Conservation (phyloP, 169 alveolate genomes). For the Eimeria sp. region DNA sequence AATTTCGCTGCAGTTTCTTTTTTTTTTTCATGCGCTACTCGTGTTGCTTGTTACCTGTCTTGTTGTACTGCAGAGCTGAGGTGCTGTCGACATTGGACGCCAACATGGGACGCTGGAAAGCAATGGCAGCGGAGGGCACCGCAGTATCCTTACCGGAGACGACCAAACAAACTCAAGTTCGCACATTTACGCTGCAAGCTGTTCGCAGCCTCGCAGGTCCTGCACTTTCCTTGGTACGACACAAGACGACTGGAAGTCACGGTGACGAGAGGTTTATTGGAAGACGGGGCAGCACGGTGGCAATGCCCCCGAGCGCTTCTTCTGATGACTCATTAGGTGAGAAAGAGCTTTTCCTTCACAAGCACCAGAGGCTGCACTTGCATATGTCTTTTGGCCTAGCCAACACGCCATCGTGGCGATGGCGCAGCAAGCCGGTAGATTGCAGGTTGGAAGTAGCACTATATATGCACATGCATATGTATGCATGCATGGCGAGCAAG, state of each 20-base stretch:
- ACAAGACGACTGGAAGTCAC: neutral
- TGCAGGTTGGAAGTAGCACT: too few relatives aligned
- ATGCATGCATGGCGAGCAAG: conserved; percentile 15
- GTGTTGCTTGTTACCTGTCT: neutral
- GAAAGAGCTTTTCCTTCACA: neutral
- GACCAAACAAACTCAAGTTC: conserved; percentile 44
- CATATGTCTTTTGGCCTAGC: neutral
- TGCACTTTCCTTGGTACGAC: conserved; percentile 17
- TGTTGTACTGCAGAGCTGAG: neutral
- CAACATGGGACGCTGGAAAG: conserved; percentile 63
- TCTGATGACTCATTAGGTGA: neutral
- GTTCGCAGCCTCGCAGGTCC: conserved; percentile 73
- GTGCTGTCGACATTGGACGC: conserved; percentile 45
- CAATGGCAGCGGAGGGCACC: conserved; percentile 51
- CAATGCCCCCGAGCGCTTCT: neutral
- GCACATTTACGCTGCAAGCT: conserved; percentile 61
- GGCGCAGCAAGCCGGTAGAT: neutral
- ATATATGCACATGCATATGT: too few relatives aligned
- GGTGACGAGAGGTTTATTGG: neutral
- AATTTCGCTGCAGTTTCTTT: neutral
- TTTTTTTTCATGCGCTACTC: neutral
- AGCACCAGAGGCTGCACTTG: neutral
- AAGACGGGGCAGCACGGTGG: neutral
- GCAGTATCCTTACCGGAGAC: conserved; percentile 16
- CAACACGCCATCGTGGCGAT: neutral